A percentile compares a stretch with the other conserved stretches of the same genome.
Conservation (phyloP, 495 filamentous ascomycete genomes). For the Penicillium paradoxum region DNA sequence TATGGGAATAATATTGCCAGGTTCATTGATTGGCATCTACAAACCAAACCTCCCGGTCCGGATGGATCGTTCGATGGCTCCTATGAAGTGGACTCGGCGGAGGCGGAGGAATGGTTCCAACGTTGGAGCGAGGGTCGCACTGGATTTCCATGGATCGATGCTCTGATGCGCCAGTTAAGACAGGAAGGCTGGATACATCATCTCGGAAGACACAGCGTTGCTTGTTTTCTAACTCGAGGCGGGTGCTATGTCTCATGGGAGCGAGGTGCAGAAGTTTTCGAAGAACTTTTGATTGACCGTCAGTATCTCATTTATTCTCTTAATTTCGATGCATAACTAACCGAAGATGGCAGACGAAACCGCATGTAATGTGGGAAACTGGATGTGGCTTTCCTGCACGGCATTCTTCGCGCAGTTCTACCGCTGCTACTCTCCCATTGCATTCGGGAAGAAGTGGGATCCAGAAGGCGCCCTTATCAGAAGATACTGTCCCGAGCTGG, state of each 20-base stretch:
- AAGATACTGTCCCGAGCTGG: conserved; percentile 58
- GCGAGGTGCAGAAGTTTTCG: conserved; percentile 67
- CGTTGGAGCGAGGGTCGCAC: conserved; percentile 62
- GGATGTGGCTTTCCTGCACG: conserved; percentile 71
- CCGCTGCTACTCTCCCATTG: conserved; percentile 60
- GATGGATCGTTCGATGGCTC: conserved; percentile 16
- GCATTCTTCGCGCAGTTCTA: conserved; percentile 65
- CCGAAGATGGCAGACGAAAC: conserved; percentile 50
- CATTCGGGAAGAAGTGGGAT: conserved; percentile 66
- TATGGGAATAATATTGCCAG: conserved; percentile 54
- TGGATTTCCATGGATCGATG: conserved; percentile 71
- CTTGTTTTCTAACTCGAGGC: conserved; percentile 67
- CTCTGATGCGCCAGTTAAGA: conserved; percentile 66
- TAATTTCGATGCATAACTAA: neutral
- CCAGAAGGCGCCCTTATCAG: conserved; percentile 55
- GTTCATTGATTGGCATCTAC: conserved; percentile 69
- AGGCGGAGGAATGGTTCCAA: conserved; percentile 56
- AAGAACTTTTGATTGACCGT: conserved; percentile 64
- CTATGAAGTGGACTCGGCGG: conserved; percentile 51
- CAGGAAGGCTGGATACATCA: conserved; percentile 72
- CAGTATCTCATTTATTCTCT: neutral
- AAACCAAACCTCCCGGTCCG: conserved; percentile 42
- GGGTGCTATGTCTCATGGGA: conserved; percentile 73
- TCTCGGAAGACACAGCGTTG: conserved; percentile 64
- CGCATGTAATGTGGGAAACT: conserved; percentile 65